Evolutionary conservation across 176 grass and related monocot genomes (phyloP).

Genomic region (Panicum miliaceum): DNA sequence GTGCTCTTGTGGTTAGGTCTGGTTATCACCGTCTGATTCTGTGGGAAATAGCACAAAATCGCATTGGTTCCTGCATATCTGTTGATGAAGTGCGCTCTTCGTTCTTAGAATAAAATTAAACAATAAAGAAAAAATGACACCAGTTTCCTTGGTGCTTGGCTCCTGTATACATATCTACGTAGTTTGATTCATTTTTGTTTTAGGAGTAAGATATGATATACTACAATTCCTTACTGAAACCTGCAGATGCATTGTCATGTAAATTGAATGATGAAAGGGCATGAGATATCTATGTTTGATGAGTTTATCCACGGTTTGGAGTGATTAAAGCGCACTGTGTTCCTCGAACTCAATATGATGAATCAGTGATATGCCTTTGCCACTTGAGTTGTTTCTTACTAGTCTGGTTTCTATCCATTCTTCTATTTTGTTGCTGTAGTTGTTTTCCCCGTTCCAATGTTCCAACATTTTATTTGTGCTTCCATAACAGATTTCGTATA

Average conservation of each 20-base stretch:
- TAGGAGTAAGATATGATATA: neutral
- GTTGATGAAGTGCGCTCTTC: neutral
- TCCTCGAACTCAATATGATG: neutral
- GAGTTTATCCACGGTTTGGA: neutral
- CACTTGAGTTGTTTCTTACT: neutral
- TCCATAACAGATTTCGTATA: constrained; percentile 88
- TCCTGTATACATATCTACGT: neutral
- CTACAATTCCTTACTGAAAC: neutral
- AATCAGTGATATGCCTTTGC: neutral
- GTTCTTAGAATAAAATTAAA: neutral
- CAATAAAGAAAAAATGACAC: neutral
- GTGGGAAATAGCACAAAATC: neutral
- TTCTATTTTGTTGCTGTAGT: neutral
- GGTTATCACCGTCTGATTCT: neutral
- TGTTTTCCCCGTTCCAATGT: constrained; percentile 20
- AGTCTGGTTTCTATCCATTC: neutral
- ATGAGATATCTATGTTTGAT: neutral
- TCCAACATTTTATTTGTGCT: neutral
- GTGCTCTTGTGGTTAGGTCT: neutral
- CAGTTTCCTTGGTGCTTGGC: neutral
- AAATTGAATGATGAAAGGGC: neutral
- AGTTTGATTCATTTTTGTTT: neutral
- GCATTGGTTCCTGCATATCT: neutral
- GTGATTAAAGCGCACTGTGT: neutral
- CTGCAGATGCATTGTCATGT: neutral